Conservation (phyloP, 2,329 filamentous ascomycete species). For the Talaromyces sp. region DNA sequence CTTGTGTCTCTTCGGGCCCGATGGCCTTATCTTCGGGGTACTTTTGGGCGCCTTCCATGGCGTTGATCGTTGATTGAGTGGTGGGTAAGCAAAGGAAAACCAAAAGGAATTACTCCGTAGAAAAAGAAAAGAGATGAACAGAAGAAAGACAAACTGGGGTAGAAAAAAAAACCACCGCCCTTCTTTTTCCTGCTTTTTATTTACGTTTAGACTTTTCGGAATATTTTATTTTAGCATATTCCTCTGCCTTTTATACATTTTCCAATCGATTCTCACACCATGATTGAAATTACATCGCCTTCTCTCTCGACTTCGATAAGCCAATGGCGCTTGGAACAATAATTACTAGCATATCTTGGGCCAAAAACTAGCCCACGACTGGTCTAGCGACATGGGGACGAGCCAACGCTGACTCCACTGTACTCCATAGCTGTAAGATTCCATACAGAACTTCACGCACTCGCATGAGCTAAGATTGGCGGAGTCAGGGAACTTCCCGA, state of each 20-base stretch:
- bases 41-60: slow-evolving; percentile 9
- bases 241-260: neutral
- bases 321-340: slow-evolving; percentile 9
- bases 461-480: neutral
- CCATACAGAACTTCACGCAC: slow-evolving; percentile 5
- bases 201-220: neutral
- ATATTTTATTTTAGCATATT: neutral
- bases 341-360: neutral
- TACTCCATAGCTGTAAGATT: neutral
- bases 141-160: neutral
- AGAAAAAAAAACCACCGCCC: neutral
- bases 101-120: neutral
- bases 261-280: neutral
- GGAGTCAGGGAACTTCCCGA: neutral
- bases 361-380: neutral
- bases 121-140: neutral
- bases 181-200: neutral
- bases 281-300: neutral
- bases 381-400: neutral
- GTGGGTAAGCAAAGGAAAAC: neutral
- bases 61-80: neutral
- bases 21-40: slow-evolving; percentile 9
- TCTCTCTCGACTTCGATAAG: neutral
- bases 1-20: neutral
- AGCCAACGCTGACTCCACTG: neutral